Base-by-base conservation (phyloP, 345 rosid species). In the Anacardium occidentale region DNA sequence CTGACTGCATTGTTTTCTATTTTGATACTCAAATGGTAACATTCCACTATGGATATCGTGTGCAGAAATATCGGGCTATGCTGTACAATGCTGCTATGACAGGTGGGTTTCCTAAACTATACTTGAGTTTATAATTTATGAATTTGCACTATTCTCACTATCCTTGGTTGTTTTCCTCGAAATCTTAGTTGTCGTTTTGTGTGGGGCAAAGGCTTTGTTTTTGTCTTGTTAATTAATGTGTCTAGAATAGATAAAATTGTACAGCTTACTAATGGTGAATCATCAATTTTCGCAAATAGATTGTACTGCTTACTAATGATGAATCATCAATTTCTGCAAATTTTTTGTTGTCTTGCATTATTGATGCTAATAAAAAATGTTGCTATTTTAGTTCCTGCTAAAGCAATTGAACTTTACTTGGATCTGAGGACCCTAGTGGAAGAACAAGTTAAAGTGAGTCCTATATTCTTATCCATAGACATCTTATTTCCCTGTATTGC, bases 391-490 rank as follows among this genome's bases (percentile, higher is more conserved):
- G 99, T 88, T 70, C 87, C 97, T 66, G 89, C 87, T 29, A 85
- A 84, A 90, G 90, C 91, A 40, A 81, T 88, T 71, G 97, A 96
- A 59, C 82, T 81, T 76, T 96, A 96, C 84, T 73, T 96, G 90
- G 98, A 96, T 80, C 63, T 90, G 22, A 87, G 99, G 84, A 90
- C 84, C 76, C 9, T 51, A 24, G 77, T 86, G 63, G 98, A 93
- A 86, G 98, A 93, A 54, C 94, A 91, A 1, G 91, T 96, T 68
- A 82, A 75, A 78, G 99, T 91, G 79, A 55, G 82, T 83, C 25
- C 45, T 45, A 45, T 58, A 45, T 37, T 55, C 57, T 68, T 48
- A 21, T 62, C 29, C 58, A 22, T 51, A 20, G 29, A 62, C 7
- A 55, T 71, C 17, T 25, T 74, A 21, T 57, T 21, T 59, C 29